Conservation (phyloP, 2,329 filamentous ascomycete species). For the Venturia effusa region DNA sequence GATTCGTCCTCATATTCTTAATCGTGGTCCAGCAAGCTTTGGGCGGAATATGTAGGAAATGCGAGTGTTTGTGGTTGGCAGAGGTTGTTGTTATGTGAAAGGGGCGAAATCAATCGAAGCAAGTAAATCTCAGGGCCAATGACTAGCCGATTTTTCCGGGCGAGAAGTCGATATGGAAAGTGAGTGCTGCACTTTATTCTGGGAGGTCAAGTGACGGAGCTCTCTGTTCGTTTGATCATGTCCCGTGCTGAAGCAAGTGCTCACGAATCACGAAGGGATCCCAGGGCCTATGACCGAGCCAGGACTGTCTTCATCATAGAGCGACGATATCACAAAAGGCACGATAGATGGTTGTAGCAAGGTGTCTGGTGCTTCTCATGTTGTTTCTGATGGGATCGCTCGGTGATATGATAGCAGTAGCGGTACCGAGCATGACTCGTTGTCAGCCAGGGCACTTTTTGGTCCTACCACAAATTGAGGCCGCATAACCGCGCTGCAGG, state of each 20-base stretch:
- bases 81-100: background rate
- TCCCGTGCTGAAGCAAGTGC: background rate
- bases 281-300: background rate
- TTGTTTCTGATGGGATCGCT: background rate
- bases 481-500: background rate
- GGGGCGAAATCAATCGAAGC: background rate
- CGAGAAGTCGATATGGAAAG: background rate
- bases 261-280: background rate
- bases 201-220: conserved; percentile 1
- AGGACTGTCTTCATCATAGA: background rate
- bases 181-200: background rate
- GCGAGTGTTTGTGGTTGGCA: background rate
- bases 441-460: background rate
- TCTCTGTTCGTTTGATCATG: background rate
- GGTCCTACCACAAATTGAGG: background rate
- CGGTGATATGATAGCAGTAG: background rate
- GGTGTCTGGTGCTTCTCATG: background rate
- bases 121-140: background rate
- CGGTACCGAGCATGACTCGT: background rate
- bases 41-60: background rate
- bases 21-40: background rate
- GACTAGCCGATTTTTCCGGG: background rate
- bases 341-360: background rate
- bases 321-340: background rate
- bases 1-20: background rate